These are phyloP conservation scores for Neckera pumila DNA, from an alignment of 225 moss, liverwort and hornwort genomes.

Conservation along the genomic window DNA sequence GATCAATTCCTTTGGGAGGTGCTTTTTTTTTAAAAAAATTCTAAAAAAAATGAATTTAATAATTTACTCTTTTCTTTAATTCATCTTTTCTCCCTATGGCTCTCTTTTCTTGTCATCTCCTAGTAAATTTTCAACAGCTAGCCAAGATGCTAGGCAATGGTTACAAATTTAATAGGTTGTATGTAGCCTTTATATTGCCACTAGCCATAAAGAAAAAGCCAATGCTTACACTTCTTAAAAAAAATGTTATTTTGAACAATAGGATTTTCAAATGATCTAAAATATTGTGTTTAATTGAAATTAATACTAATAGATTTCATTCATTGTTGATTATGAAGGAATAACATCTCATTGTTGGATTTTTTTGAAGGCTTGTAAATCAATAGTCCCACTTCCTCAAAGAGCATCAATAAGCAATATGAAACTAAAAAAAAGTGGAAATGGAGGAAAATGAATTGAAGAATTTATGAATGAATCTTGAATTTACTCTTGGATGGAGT, in stretches of 20 bases:
- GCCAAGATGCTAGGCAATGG: too few relatives aligned
- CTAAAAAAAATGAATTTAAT: too few relatives aligned
- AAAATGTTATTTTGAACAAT: background rate
- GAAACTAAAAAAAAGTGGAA: background rate
- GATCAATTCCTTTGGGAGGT: fast-evolving
- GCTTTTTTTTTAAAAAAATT: background rate
- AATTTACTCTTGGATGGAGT: too few relatives aligned
- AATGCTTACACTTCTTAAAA: background rate
- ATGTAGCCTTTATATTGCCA: background rate
- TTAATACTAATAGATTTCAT: background rate
- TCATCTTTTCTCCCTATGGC: too few relatives aligned
- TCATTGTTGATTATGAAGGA: background rate
- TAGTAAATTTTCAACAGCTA: background rate
- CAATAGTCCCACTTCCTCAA: background rate
- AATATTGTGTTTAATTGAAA: background rate
- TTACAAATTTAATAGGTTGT: background rate
- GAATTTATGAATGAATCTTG: background rate
- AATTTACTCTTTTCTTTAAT: fast-evolving
- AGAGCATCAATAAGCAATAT: background rate
- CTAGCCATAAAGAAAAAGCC: too few relatives aligned
- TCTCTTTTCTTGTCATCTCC: background rate
- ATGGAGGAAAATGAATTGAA: background rate
- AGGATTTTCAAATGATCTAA: fast-evolving
- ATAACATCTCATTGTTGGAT: too few relatives aligned
- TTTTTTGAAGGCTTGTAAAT: background rate